Base-by-base conservation (phyloP, 2,329 filamentous ascomycete species). In the Didymella exigua region DNA sequence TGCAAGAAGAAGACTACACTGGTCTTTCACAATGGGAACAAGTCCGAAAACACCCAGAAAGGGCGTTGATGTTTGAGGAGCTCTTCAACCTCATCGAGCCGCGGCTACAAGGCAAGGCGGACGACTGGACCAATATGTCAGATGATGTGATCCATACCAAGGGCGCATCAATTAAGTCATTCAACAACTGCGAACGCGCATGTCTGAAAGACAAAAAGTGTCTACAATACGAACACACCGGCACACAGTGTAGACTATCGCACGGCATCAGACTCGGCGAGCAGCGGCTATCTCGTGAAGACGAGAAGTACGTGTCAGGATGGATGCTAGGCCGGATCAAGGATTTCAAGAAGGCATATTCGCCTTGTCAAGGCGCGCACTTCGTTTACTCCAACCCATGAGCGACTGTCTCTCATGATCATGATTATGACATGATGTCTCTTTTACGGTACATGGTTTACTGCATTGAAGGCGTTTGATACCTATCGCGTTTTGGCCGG, bases 41-140 rank as follows among this genome's bases (percentile, higher is more conserved):
- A 14, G 48, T 56, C 7, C 63, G 68, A 30, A 50, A 55, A 9
- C 57, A 65, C 21, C 67, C 66, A 3, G 60, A 60, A 10, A 61
- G 58, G 13, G 65, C 72, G 7, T 61, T 75, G 3, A 71, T 65
- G 18, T 75, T 72, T 27, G 70, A 72, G 42, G 70, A 74, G 41
- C 59, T 75, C 5, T 75, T 71, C 46, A 57, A 57, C 0, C 59
- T 67, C 29, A 66, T 73, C 11, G 69, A 73, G 48, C 64, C 69
- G 3, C 49, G 57, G 3, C 41, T 75, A 1, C 59, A 61, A 10
- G 59, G 61, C 2, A 65, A 60, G 6, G 44, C 49, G 2, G 68
- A 69, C 4, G 69, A 75, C 41, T 75, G 72, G 72, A 59, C 67
- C 0, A 75, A 75, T 45, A 52, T 73, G 57, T 71, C 72, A 0